Conservation (phyloP, 495 filamentous ascomycete genomes). For the Geopyxis carbonaria region DNA sequence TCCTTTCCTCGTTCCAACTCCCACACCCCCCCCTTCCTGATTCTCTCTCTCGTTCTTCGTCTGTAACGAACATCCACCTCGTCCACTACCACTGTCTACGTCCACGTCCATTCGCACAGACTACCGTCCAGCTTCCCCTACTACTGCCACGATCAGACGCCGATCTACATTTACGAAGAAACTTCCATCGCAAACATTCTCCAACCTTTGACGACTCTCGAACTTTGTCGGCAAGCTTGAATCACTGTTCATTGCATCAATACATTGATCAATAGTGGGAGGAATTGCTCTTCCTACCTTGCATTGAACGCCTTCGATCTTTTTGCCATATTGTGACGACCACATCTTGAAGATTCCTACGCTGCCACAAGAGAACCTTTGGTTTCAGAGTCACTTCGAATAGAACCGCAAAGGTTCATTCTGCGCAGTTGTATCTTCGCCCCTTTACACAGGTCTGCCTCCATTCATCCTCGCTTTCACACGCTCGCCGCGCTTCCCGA, state of each 20-base stretch:
- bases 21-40: neutral
- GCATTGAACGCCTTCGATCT: neutral
- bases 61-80: neutral
- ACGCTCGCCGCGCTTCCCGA: conserved; percentile 1
- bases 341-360: neutral
- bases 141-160: neutral
- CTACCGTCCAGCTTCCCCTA: neutral
- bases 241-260: no score
- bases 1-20: conserved; percentile 2
- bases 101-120: neutral
- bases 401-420: neutral
- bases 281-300: neutral
- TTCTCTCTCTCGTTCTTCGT: neutral
- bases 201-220: neutral
- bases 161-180: neutral
- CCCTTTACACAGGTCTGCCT: conserved; percentile 6
- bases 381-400: neutral
- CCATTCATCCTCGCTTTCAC: neutral
- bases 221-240: no score
- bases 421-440: conserved; percentile 1
- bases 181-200: neutral
- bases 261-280: neutral
- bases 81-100: neutral
- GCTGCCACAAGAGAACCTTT: neutral
- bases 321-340: neutral